Evolutionary conservation across 768 basidiomycete genomes (phyloP).

Genomic region (Leccinum olivaceopallidum): DNA sequence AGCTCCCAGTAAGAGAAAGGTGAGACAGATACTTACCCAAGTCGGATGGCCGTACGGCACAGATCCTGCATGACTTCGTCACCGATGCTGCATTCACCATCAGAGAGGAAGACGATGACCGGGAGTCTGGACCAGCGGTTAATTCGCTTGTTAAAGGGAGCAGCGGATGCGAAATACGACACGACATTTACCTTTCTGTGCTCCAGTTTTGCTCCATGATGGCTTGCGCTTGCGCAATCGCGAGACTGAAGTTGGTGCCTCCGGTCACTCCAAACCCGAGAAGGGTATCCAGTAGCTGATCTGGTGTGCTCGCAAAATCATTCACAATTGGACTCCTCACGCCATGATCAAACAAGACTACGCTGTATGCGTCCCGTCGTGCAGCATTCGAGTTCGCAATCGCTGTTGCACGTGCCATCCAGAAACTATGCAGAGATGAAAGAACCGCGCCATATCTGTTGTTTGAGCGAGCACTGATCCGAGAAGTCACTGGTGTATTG

Average conservation of each 20-base stretch:
- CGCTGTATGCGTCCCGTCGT: conserved; percentile 56
- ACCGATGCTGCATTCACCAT: conserved; percentile 45
- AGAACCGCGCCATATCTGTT: conserved; percentile 62
- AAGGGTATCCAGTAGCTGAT: conserved; percentile 41
- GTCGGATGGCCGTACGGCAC: conserved; percentile 42
- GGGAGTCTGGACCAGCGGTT: conserved; percentile 14
- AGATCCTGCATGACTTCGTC: conserved; percentile 43
- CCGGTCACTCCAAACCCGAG: conserved; percentile 33
- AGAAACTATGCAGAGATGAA: conserved; percentile 56
- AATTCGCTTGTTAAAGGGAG: not conserved
- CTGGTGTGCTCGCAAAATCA: conserved; percentile 47
- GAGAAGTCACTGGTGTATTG: conserved; percentile 41
- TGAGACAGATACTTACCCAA: conserved; percentile 38
- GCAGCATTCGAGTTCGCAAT: conserved; percentile 26
- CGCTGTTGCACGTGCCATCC: conserved; percentile 50
- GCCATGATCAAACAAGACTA: conserved; percentile 45
- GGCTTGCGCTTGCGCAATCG: conserved; percentile 36
- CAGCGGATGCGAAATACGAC: not conserved
- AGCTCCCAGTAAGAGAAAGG: not conserved
- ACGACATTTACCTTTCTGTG: conserved; percentile 42
- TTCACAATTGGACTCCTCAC: conserved; percentile 36
- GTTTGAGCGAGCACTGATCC: conserved; percentile 38
- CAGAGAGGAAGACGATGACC: conserved; percentile 44
- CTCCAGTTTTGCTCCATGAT: conserved; percentile 52
- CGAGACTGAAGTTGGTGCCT: conserved; percentile 46